Conservation (phyloP, 2,329 filamentous ascomycete species). For the Beauveria caledonica region DNA sequence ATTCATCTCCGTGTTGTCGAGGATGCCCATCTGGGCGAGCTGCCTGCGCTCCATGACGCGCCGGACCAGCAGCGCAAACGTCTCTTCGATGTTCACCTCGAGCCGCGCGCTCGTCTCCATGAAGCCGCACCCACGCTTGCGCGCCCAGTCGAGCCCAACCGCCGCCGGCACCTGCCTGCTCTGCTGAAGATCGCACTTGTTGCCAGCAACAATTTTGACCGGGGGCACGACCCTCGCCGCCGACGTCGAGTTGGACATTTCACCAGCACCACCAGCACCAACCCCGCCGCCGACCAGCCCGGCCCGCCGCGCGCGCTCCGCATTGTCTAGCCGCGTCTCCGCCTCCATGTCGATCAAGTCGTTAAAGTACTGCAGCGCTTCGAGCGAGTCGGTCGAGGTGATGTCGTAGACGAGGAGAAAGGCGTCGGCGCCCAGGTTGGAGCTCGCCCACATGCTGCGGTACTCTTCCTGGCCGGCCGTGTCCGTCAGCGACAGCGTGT, state of each 20-base stretch:
- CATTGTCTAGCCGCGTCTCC: constrained; percentile 59
- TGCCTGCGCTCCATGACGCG: constrained; percentile 51
- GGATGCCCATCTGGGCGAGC: constrained; percentile 39
- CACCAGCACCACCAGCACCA: constrained; percentile 10
- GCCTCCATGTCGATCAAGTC: constrained; percentile 78
- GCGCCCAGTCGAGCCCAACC: constrained; percentile 69
- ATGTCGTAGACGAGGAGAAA: constrained; percentile 88
- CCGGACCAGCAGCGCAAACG: constrained; percentile 63
- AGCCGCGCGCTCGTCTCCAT: constrained; percentile 83
- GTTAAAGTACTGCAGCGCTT: constrained; percentile 69
- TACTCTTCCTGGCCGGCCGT: constrained; percentile 89
- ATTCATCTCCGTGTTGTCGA: constrained; percentile 35
- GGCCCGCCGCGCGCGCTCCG: constrained; percentile 40
- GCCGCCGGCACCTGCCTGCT: constrained; percentile 60
- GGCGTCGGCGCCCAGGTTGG: constrained; percentile 70
- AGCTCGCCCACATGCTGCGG: constrained; percentile 74
- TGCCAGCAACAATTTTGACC: constrained; percentile 76
- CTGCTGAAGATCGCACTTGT: constrained; percentile 76
- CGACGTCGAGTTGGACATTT: no score
- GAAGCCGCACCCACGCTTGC: constrained; percentile 65
- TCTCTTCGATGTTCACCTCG: constrained; percentile 85
- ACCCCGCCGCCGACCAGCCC: constrained; percentile 21
- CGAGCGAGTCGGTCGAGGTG: constrained; percentile 59
- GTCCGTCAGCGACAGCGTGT: constrained; percentile 73
- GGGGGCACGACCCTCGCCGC: constrained; percentile 50